phyloP scores from a whole-genome alignment of 306 rosid genomes.

The Prunus mume region DNA sequence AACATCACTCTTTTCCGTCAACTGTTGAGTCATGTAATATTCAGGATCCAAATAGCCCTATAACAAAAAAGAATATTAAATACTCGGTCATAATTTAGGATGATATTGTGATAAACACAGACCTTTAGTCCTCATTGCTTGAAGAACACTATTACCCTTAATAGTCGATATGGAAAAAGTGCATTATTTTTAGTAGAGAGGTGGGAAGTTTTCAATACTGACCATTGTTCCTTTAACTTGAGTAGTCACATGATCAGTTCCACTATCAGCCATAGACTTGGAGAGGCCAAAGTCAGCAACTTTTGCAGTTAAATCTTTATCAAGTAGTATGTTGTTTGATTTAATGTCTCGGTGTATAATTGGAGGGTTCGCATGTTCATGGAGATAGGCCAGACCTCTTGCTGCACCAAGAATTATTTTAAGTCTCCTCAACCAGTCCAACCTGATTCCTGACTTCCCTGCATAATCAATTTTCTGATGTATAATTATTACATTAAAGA shows the following conservation, averaged over 20 bases:
- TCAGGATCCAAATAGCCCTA: constrained; percentile 76
- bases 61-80: constrained; percentile 4
- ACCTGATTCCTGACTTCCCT: constrained; percentile 67
- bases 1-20: constrained; percentile 79
- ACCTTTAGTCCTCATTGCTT: neutral
- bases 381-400: constrained; percentile 74
- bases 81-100: neutral
- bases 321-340: constrained; percentile 71
- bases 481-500: neutral
- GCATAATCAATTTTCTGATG: neutral
- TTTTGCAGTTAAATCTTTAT: constrained; percentile 60
- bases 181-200: neutral
- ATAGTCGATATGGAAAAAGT: no score
- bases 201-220: neutral
- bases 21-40: constrained; percentile 41
- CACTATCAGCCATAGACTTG: constrained; percentile 56
- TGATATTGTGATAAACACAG: neutral
- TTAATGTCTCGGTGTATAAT: constrained; percentile 85
- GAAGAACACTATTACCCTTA: neutral
- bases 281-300: constrained; percentile 87
- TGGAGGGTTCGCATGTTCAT: constrained; percentile 72
- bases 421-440: constrained; percentile 79
- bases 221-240: constrained; percentile 86
- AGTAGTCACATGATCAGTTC: constrained; percentile 53
- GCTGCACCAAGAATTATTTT: constrained; percentile 68